Base-by-base conservation (phyloP, 78 protist species). In the Pelomyxa schiedti region DNA sequence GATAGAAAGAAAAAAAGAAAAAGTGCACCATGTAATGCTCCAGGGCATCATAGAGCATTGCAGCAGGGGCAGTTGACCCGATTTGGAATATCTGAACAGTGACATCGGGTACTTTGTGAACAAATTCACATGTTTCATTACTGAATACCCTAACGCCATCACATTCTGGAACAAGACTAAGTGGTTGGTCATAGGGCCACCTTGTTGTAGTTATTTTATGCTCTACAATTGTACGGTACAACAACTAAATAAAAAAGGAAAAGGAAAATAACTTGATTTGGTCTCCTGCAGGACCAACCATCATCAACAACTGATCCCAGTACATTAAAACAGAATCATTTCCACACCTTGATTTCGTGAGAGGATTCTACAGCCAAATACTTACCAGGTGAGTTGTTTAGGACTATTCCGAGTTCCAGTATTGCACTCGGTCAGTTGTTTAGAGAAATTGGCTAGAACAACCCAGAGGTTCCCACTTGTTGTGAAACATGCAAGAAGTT, bases 101-200 rank as follows among this genome's bases (percentile, higher is more conserved):
- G 1, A 42, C 81, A 26, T 52, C 66, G 0, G 95, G 94, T 1
- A 93, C 95, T 1, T 76, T 64, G 2, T 84, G 82, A 32, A 93
- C 40, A 66, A 90, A 81, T 58, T 91, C 93, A 38, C 82, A 41
- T 16, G 66, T 22, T 7, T 39, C 29, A 32, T 42, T 64, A 2
- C 90, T 64, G 5, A 92, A 8, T 30, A 92, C 77, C 8, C 97
- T 69, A n/a, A 90, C 72, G 28, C 96, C 94, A 63, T 92, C 96
- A 9, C 75, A 42, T 39, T 93, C 96, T 0, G 94, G 68, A 3
- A 89, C 67, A 6, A 90, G 65, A 26, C 28, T 7, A 4, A 41
- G 40, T 5, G 86, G 71, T 22, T 4, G 43, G 42, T 83, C 92
- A 40, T 66, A 80, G 4, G 43, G n/a, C n/a, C n/a, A n/a, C n/a